A percentile compares a stretch with the other conserved stretches of the same genome.
Evolutionary conservation across 257 asterid genomes (phyloP).

Genomic region (Paulownia fortunei): DNA sequence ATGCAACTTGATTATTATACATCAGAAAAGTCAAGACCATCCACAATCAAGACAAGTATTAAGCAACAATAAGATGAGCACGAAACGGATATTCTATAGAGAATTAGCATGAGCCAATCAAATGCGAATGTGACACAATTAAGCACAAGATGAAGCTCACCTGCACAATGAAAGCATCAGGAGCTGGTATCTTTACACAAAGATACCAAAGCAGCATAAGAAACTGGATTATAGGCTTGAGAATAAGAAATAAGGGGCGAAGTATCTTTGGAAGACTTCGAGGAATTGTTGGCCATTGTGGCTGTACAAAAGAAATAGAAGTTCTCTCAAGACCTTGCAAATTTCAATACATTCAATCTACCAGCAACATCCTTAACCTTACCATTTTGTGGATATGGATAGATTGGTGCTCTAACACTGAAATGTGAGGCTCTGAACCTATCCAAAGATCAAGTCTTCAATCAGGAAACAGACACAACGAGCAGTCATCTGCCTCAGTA

Average conservation of each 20-base stretch:
- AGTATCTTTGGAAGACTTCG: slow-evolving; percentile 68
- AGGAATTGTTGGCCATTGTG: slow-evolving; percentile 76
- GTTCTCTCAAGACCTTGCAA: slow-evolving; percentile 28
- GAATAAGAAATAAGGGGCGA: slow-evolving; percentile 75
- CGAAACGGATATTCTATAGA: slow-evolving; percentile 1
- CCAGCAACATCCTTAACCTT: slow-evolving; percentile 33
- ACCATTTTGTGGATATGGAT: slow-evolving; percentile 87
- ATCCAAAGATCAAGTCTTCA: slow-evolving; percentile 33
- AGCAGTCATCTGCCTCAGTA: slow-evolving; percentile 2
- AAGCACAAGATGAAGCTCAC: slow-evolving; percentile 50
- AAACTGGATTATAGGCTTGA: slow-evolving; percentile 85
- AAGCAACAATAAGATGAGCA: slow-evolving; percentile 19
- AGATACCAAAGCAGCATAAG: slow-evolving; percentile 91
- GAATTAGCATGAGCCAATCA: slow-evolving; percentile 9
- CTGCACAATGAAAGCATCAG: slow-evolving; percentile 93
- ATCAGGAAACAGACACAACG: slow-evolving; percentile 26
- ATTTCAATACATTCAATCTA: slow-evolving; percentile 22
- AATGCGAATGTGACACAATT: background rate
- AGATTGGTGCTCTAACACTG: slow-evolving; percentile 71
- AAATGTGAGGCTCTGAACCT: slow-evolving; percentile 90
- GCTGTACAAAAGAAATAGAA: slow-evolving; percentile 52
- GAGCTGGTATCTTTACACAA: slow-evolving; percentile 82
- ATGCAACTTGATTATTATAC: slow-evolving; percentile 11
- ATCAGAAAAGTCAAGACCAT: slow-evolving; percentile 13
- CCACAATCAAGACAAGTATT: background rate